Base-by-base conservation (phyloP, 2,329 filamentous ascomycete genomes). In the Laburnicola sp. region DNA sequence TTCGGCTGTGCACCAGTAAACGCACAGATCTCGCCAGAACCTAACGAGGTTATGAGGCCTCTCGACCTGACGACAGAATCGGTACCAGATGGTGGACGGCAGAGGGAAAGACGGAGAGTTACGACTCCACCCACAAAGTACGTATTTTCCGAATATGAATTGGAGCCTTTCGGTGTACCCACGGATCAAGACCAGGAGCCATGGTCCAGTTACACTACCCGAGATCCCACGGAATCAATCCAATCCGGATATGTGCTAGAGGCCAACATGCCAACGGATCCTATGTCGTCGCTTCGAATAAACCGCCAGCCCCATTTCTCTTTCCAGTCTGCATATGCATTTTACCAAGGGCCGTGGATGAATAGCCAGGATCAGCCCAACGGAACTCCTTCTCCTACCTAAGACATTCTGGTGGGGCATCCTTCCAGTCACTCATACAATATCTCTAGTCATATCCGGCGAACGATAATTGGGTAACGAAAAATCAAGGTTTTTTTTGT, bases 71-170 rank as follows among this genome's bases (percentile, higher is more conserved):
- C 23, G 11, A 30, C 7, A 3, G 28, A 10, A 8, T 9, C 39
- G 10, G 4, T 30, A 9, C 3, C 9, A 7, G 25, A 27, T n/a
- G n/a, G 28, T 21, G 4, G 5, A 7, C 27, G 23, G 28, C 34
- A 25, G 35, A 28, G 31, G 11, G 36, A 39, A 11, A 23, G 11
- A 26, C 41, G 22, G 16, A 10, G n/a, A 36, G 23, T 25, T n/a
- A 32, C n/a, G 22, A 9, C 31, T 37, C 25, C 31, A 32, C 26
- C 6, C 9, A 32, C 30, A 45, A 45, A 36, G 51, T 53, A 53
- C 46, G 51, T 53, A 53, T 21, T 26, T 38, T 41, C 40, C 35
- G 38, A 49, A 32, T 27, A 30, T 42, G 11, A 11, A 26, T 25
- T 31, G 25, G 42, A 43, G 16, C 22, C 21, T 32, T 44, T 43